Conservation (phyloP, 1,139 yeast species). For the Yamadazyma membranifaciens region DNA sequence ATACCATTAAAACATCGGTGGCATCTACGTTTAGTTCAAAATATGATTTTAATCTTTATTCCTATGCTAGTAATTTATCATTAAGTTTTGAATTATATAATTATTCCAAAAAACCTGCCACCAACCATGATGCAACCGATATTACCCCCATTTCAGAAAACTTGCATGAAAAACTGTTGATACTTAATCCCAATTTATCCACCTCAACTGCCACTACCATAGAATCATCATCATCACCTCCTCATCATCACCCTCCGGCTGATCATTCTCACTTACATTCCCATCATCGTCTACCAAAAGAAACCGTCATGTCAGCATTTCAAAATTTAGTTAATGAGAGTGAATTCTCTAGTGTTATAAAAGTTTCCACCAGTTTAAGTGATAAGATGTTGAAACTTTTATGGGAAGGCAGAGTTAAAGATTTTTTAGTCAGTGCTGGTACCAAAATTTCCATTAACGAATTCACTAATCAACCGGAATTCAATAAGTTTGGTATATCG, state of each 20-base stretch:
- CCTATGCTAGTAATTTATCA: constrained; percentile 84
- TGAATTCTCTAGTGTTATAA: constrained; percentile 68
- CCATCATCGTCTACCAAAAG: constrained; percentile 11
- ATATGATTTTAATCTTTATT: constrained; percentile 87
- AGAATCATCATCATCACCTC: not conserved
- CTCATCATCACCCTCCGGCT: constrained; percentile 12
- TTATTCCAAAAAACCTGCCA: constrained; percentile 21
- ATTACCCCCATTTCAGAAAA: not conserved
- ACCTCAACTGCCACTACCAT: not conserved
- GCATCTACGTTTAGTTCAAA: constrained; percentile 79
- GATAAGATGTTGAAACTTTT: constrained; percentile 60
- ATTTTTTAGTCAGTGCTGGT: constrained; percentile 79
- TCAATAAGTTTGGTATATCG: constrained; percentile 37
- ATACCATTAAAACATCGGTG: constrained; percentile 77
- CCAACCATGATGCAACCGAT: not conserved
- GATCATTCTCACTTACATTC: constrained; percentile 10
- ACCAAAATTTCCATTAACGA: constrained; percentile 43
- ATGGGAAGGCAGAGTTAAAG: constrained; percentile 89
- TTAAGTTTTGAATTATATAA: constrained; percentile 85
- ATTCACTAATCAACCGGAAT: constrained; percentile 32
- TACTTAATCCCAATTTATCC: not conserved
- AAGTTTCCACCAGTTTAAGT: constrained; percentile 68
- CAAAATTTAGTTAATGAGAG: constrained; percentile 51
- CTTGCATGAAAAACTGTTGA: constrained; percentile 2
- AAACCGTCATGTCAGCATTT: constrained; percentile 52